Percentiles rank a stretch among this genome's conserved stretches.
Conservation (phyloP, 2,329 filamentous ascomycete species). For the Cladosporium colombiae region DNA sequence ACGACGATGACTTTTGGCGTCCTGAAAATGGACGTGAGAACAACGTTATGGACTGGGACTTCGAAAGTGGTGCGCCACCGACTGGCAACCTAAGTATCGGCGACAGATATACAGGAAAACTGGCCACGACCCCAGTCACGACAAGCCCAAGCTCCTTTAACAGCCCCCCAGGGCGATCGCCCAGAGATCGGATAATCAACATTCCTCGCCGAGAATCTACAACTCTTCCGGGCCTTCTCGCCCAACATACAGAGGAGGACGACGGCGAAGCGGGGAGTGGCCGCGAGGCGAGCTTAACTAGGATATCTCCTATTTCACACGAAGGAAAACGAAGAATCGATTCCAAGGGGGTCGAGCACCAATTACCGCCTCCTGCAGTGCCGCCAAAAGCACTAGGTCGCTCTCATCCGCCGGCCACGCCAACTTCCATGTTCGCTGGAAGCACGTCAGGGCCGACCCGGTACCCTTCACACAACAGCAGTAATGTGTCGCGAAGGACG, state of each 20-base stretch:
- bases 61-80: conserved; percentile 29
- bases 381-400: not conserved
- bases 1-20: not conserved
- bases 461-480: not conserved
- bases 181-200: conserved; percentile 14
- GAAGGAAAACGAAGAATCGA: conserved; percentile 9
- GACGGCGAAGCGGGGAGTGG: conserved; percentile 22
- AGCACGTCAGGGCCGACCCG: not conserved
- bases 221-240: conserved; percentile 29
- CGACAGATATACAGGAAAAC: conserved; percentile 9
- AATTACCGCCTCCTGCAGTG: conserved; percentile 7
- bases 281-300: not conserved
- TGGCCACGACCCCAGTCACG: not conserved
- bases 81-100: conserved; percentile 23
- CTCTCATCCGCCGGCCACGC: conserved; percentile 1
- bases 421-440: conserved; percentile 6
- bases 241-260: conserved; percentile 24
- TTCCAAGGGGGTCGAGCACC: conserved; percentile 4
- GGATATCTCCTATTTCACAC: not conserved
- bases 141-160: not conserved
- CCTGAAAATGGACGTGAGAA: not conserved
- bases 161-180: not conserved
- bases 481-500: not conserved
- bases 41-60: conserved; percentile 27
- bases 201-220: conserved; percentile 29